Conservation (phyloP, 352 stramenopile genomes). For the Aphanomyces invadans region DNA sequence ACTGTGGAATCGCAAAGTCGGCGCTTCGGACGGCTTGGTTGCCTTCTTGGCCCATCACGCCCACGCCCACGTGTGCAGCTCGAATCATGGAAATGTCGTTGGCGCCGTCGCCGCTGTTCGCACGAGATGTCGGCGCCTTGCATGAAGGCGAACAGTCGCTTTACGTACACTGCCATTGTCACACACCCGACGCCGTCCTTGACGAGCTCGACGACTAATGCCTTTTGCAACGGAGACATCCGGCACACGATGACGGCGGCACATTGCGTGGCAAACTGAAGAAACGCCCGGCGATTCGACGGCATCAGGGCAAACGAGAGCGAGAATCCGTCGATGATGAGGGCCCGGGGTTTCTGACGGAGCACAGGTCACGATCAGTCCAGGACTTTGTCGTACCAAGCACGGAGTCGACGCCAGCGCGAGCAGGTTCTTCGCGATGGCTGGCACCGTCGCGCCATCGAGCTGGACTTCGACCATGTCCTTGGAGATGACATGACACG, state of each 20-base stretch:
- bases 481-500: constrained; percentile 76
- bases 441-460: constrained; percentile 34
- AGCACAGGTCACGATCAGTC: background rate
- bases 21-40: constrained; percentile 76
- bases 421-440: constrained; percentile 47
- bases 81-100: constrained; percentile 99
- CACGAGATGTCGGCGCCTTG: too few relatives aligned
- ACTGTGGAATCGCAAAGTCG: constrained; percentile 78
- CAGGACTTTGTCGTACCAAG: background rate
- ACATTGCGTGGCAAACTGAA: constrained; percentile 59
- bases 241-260: constrained; percentile 83
- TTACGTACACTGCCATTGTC: constrained; percentile 91
- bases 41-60: constrained; percentile 96
- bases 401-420: constrained; percentile 2
- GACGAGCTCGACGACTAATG: constrained; percentile 91
- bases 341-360: constrained; percentile 48
- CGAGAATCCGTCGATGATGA: constrained; percentile 60
- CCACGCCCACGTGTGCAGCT: constrained; percentile 96
- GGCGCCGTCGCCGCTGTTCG: constrained; percentile 95
- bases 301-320: constrained; percentile 50
- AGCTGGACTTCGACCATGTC: constrained; percentile 75
- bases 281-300: constrained; percentile 52
- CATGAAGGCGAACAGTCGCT: too few relatives aligned
- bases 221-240: constrained; percentile 85
- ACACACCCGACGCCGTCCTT: constrained; percentile 63